phyloP scores from a whole-genome alignment of 169 alveolate genomes.

The Blepharisma undulans region DNA sequence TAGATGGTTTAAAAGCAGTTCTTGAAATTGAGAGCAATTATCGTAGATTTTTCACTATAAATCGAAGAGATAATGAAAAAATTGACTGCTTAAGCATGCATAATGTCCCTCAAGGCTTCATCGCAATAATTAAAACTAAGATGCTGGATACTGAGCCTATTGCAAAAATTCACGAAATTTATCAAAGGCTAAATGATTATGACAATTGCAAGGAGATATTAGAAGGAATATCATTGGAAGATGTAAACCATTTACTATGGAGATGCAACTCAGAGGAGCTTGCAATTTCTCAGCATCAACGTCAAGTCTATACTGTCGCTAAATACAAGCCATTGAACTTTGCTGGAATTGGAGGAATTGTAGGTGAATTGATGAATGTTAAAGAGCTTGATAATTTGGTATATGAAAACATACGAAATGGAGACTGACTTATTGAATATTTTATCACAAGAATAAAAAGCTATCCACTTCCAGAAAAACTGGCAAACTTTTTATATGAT shows the following conservation, averaged over 20 bases:
- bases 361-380: conserved; percentile 49
- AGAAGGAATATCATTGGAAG: not conserved
- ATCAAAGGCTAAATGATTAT: not conserved
- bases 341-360: conserved; percentile 84
- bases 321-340: conserved; percentile 73
- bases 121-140: conserved; percentile 48
- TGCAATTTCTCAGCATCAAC: not conserved
- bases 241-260: not conserved
- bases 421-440: conserved; percentile 89
- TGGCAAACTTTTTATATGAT: not conserved
- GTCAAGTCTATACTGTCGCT: not conserved
- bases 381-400: conserved; percentile 56
- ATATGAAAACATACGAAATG: conserved; percentile 80
- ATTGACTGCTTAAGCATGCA: conserved; percentile 35
- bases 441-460: conserved; percentile 55
- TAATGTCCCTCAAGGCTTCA: conserved; percentile 66
- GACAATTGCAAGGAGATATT: not conserved
- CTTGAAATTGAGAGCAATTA: not conserved
- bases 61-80: not conserved
- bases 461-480: not conserved
- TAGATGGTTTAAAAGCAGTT: not conserved
- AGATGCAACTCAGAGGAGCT: conserved; percentile 3
- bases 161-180: not conserved
- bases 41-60: not conserved
- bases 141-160: conserved; percentile 12